Evolutionary conservation across 352 stramenopile species (phyloP).

Genomic region (Phytopythium montanum): DNA sequence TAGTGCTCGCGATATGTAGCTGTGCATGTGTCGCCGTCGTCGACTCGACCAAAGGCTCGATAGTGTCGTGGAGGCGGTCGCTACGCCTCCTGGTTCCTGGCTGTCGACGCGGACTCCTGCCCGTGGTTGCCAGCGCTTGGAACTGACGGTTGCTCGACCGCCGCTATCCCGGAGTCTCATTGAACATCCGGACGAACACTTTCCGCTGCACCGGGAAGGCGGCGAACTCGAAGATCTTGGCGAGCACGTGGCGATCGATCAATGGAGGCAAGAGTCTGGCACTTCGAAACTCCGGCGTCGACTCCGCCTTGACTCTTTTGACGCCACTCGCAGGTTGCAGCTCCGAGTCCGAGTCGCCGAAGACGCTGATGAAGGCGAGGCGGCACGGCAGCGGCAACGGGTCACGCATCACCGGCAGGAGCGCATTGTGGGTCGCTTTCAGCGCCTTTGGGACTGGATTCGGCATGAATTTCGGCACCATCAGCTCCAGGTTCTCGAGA

Average conservation of each 20-base stretch:
- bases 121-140: too few relatives aligned
- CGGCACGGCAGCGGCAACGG: background rate
- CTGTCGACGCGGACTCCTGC: too few relatives aligned
- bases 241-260: background rate
- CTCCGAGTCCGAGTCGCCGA: background rate
- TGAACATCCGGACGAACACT: background rate
- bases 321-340: background rate
- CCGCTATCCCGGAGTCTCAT: too few relatives aligned
- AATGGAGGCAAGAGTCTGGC: background rate
- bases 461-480: background rate
- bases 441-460: background rate
- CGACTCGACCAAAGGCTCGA: too few relatives aligned
- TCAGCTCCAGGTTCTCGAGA: constrained; percentile 5
- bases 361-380: constrained; percentile 1
- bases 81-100: too few relatives aligned
- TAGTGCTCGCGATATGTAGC: too few relatives aligned
- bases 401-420: background rate
- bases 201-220: background rate
- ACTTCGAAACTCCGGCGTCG: background rate
- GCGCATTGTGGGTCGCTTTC: background rate
- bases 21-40: too few relatives aligned
- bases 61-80: too few relatives aligned
- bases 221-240: background rate
- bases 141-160: too few relatives aligned
- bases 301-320: background rate